Conservation (phyloP, 768 basidiomycete species). For the Hypholoma fasciculare region DNA sequence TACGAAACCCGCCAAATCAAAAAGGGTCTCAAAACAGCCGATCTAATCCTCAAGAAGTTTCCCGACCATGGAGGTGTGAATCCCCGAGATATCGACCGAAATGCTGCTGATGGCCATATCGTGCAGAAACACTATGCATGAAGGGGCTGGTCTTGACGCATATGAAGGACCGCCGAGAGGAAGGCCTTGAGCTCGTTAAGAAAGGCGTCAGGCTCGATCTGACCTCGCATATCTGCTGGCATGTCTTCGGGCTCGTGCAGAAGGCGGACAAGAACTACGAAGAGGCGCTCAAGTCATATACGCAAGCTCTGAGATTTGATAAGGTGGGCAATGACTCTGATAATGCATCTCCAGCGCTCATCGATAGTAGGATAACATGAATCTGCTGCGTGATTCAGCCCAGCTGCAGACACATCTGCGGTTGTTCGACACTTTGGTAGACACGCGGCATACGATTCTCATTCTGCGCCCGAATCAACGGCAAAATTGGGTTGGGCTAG, state of each 20-base stretch:
- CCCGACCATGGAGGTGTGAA: slow-evolving; percentile 91
- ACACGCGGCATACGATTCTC: slow-evolving; percentile 81
- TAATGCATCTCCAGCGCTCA: neutral
- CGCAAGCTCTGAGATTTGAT: slow-evolving; percentile 86
- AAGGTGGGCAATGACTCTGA: slow-evolving; percentile 52
- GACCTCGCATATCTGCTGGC: slow-evolving; percentile 95
- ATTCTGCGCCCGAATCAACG: slow-evolving; percentile 79
- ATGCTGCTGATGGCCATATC: slow-evolving; percentile 5
- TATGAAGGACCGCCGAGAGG: slow-evolving; percentile 69
- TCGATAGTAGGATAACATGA: slow-evolving; percentile 79
- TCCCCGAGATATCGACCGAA: neutral
- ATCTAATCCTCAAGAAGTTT: slow-evolving; percentile 92
- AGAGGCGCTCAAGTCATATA: slow-evolving; percentile 91
- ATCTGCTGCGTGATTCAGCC: slow-evolving; percentile 89
- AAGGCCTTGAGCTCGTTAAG: slow-evolving; percentile 82
- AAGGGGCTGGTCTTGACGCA: slow-evolving; percentile 87
- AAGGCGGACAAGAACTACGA: slow-evolving; percentile 95
- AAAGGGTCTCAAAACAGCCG: slow-evolving; percentile 87
- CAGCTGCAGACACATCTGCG: slow-evolving; percentile 88
- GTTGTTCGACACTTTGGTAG: slow-evolving; percentile 72
- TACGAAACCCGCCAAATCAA: slow-evolving; percentile 91
- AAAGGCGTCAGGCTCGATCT: slow-evolving; percentile 81
- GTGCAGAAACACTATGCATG: slow-evolving; percentile 91
- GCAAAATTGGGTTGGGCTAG: slow-evolving; percentile 87
- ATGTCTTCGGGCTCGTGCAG: slow-evolving; percentile 94